These are phyloP conservation scores for Rubroshorea leprosula DNA, from an alignment of 345 rosid species.

Conservation along the genomic window DNA sequence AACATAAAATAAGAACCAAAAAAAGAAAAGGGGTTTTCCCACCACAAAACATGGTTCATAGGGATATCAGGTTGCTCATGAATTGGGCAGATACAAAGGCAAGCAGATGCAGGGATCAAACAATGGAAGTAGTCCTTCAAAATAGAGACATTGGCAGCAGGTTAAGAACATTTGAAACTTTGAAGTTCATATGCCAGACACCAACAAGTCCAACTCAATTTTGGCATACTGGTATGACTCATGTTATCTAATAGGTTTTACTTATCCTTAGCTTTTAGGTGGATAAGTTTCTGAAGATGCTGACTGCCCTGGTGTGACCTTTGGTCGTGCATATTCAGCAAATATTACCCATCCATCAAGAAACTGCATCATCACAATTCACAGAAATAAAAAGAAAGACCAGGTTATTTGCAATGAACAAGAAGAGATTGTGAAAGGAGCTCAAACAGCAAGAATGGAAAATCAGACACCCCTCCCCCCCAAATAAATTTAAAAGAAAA, in stretches of 20 bases:
- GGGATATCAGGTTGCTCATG: too few species aligned
- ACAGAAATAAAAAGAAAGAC: not conserved
- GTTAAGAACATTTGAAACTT: not conserved
- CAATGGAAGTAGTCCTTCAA: not conserved
- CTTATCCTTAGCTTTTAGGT: not conserved
- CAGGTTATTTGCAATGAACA: not conserved
- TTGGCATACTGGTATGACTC: not conserved
- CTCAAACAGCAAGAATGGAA: too few species aligned
- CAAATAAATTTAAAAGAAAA: too few species aligned
- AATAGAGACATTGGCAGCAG: not conserved
- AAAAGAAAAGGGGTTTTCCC: not conserved
- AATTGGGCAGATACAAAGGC: not conserved
- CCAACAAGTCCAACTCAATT: not conserved
- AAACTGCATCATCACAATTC: not conserved
- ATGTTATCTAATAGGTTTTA: not conserved
- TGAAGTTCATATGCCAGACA: not conserved
- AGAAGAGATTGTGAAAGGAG: not conserved
- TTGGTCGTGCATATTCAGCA: conserved; percentile 8
- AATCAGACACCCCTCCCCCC: too few species aligned
- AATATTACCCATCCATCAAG: conserved; percentile 11
- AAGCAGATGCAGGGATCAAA: not conserved
- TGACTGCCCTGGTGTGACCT: not conserved
- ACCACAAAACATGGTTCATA: not conserved
- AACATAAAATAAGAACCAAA: not conserved
- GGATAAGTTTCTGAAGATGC: not conserved